phyloP scores from a whole-genome alignment of 208 protist species.

The Leishmania lainsoni region DNA sequence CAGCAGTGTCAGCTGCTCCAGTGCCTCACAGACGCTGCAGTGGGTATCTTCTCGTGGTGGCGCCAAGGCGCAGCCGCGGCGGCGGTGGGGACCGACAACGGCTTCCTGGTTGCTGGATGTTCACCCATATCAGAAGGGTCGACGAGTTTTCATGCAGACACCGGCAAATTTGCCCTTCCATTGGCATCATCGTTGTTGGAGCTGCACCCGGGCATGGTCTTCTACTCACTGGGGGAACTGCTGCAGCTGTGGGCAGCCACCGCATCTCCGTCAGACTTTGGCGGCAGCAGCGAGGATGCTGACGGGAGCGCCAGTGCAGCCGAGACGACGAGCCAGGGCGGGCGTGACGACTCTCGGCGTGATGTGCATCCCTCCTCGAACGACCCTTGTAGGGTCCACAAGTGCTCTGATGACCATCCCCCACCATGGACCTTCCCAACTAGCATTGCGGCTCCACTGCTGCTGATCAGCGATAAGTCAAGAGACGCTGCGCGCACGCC shows the following conservation, averaged over 20 bases:
- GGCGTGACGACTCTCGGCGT: neutral
- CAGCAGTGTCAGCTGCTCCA: slow-evolving; percentile 24
- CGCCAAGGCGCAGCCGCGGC: slow-evolving; percentile 15
- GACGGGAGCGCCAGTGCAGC: neutral
- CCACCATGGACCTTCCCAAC: neutral
- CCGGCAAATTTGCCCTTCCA: neutral
- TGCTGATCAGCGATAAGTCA: neutral
- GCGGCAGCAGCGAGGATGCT: neutral
- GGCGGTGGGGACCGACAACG: neutral
- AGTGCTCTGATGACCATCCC: neutral
- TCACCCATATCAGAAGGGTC: neutral
- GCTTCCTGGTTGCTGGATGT: neutral
- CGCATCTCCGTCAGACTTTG: neutral
- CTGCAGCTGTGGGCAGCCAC: slow-evolving; percentile 17
- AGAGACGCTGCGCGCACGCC: neutral
- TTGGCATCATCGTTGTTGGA: neutral
- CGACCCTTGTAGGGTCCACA: neutral
- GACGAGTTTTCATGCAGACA: neutral
- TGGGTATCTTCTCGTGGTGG: slow-evolving; percentile 20
- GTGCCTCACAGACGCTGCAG: slow-evolving; percentile 18
- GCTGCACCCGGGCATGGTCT: slow-evolving; percentile 16
- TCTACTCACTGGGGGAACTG: slow-evolving; percentile 33
- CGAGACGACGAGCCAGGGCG: neutral
- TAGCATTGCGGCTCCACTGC: neutral
- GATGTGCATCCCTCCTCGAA: neutral